Evolutionary conservation across 2,329 filamentous ascomycete genomes (phyloP), one percentile per base, ranked within the genome.

Genomic region (Cryphonectria japonica): DNA sequence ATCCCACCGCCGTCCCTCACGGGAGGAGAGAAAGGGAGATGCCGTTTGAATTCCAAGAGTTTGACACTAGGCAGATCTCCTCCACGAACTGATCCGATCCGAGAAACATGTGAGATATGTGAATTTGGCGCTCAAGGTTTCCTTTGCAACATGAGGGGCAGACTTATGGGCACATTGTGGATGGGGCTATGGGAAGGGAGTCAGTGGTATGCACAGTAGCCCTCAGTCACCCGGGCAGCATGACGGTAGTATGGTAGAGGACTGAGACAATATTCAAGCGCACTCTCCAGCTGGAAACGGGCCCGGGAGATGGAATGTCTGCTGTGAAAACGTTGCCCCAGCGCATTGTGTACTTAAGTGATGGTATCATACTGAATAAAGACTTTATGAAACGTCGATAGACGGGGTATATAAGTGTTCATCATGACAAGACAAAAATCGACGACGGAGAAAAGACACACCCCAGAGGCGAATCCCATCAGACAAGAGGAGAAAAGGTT

Each of bases 321-420:
- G 46, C 1, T 50, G 16, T 50, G 6, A 6, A 22, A 5, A 7
- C n/a, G 46, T 11, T 9, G 5, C 6, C 7, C 52, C 52, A 7
- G n/a, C 8, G 26, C 5, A 59, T 16, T 6, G 54, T 26, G 26
- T 26, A 26, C 26, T 13, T 37, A 2, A 34, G 16, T 37, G 57
- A 60, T 60, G 29, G 8, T 60, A 37, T 37, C 32, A 37, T 34
- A 19, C 57, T 60, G 32, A 32, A 37, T 60, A 60, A 29, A 52
- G 26, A 39, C 39, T 62, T 59, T 26, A 46, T 11, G 34, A 4
- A 67, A 63, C 39, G n/a, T 66, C 46, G 43, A 68, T 61, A n/a
- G 62, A 67, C 46, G 63, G 70, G 70, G 70, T 71, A 69, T 71
- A 62, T 46, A n/a, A 22, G 46, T 50, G 46, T n/a, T 50, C 22